Evolutionary conservation across 768 basidiomycete genomes (phyloP), one percentile per base, ranked within the genome.

Genomic region (Obba rivulosa): DNA sequence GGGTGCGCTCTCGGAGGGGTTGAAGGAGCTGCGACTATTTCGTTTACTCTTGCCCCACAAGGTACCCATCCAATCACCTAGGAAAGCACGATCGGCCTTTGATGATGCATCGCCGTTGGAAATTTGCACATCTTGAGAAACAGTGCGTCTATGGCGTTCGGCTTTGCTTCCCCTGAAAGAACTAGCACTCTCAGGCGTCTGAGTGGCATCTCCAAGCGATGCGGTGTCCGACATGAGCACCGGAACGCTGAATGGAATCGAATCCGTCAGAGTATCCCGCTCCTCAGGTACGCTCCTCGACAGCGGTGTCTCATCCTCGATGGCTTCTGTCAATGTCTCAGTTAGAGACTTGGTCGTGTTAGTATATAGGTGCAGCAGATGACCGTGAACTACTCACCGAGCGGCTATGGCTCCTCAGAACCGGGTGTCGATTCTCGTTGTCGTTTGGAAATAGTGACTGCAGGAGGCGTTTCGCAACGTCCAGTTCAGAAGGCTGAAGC

Each of bases 51-150:
- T 82, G 16, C 68, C 71, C 74, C 85, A 83, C 81, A 79, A 86
- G 0, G 77, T 80, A 0, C 87, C 85, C 74, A 89, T 79, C 87
- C 87, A 90, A 41, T 85, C 82, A 17, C 83, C 80, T 41, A 87
- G 57, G 2, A 62, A 63, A 8, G 67, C 57, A 46, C 57, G 65
- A 18, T 76, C 74, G 2, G 58, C 58, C 43, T 61, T 68, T 22
- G 21, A 24, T 23, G 43, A 11, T 23, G 50, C 54, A 37, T 24
- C 20, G 14, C 21, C 44, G 28, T 13, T 31, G 10, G 47, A 9
- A 1, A 17, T 13, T n/a, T 9, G 43, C 22, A 46, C 46, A 41
- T 34, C 36, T 34, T 31, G 28, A 31, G 28, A 31, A 13, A 31
- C 28, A 13, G 28, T 31, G 7, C 28, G 28, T 31, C 28, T 5